Evolutionary conservation across 176 grass and related monocot species (phyloP), one percentile per base, ranked within the genome.

Genomic region (Oryza meyeriana): DNA sequence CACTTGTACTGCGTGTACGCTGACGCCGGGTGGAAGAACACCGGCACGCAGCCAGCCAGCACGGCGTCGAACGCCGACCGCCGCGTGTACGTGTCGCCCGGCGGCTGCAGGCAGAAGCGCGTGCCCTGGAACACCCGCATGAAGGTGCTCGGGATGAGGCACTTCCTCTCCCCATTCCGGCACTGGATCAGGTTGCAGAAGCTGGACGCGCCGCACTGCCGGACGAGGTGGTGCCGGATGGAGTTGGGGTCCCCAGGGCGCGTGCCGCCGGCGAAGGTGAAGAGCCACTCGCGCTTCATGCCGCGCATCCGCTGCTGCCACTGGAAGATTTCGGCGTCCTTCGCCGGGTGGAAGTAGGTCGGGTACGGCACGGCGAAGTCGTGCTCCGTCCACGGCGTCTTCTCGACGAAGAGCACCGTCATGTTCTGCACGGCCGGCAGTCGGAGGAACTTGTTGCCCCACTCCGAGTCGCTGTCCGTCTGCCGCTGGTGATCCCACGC

Each of bases 21-120:
- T 2, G 94, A 91, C 22, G 59, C 61, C 18, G 35, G 71, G 66
- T 89, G 85, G 75, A 97, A 97, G 82, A 97, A 97, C 6, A 97
- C 91, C 2, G 94, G 94, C 66, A 97, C 84, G 79, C 94, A 97
- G 33, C 91, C 91, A 1, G 91, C 85, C 16, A 95, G 64, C 74
- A 97, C 91, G 29, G 94, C 92, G 79, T 97, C 91, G 59, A 97
- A 97, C 42, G 87, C 78, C 6, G 94, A 97, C 33, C 84, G 83
- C 5, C 94, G 87, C 7, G 94, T 97, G 42, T 67, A 80, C 26
- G 89, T 85, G 71, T 94, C 89, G 2, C 94, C 91, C 63, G 75
- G 64, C 6, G 94, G 94, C 58, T 97, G 92, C 66, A 97, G 78
- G 74, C 91, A 97, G 86, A 97, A 94, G 36, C 88, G 87, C 27